Evolutionary conservation across 192 early-diverging fungal genomes (phyloP), one percentile per base, ranked within the genome.

Genomic region (Chytriomyces sp.): DNA sequence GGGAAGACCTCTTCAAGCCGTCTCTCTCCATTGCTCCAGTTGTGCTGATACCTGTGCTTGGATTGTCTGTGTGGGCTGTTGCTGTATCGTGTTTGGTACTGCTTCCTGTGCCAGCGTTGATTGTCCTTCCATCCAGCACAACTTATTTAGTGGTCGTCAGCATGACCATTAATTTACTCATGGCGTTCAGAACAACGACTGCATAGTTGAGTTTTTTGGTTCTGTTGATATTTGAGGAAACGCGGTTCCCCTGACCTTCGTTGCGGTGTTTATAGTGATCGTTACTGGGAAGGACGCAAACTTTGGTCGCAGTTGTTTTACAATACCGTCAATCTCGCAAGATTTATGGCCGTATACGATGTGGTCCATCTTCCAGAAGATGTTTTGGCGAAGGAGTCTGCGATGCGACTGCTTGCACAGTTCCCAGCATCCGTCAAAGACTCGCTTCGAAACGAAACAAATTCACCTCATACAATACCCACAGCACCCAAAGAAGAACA

Each of bases 141-240:
- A 16, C 57, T 8, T 28, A 57, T 7, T 2, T 70, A 5, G 24
- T 50, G 18, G 5, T 70, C 13, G 20, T 70, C 5, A 50, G 69
- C 3, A 70, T 23, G 8, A 53, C 43, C 8, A 53, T 70, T 13
- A 67, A 71, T 67, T 76, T 95, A 77, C 84, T 96, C 18, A 80
- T 96, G 49, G 93, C 90, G 46, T 96, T 96, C 83, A 87, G 93
- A 77, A 93, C 91, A 72, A 94, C 93, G 82, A 92, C 91, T 16
- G 89, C 91, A 48, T 87, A 88, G 45, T 13, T 57, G 53, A 18
- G 53, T 35, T 35, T 35, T 35, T 35, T 35, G 35, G 35, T 20
- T 57, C 53, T 57, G 16, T 18, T 13, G 16, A 57, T 13, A 3
- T 57, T 57, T 13, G 53, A 13, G 1, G 13, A 13, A 57, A 18